phyloP scores from a whole-genome alignment of 2,329 filamentous ascomycete species.

The Phialophora verrucosa region DNA sequence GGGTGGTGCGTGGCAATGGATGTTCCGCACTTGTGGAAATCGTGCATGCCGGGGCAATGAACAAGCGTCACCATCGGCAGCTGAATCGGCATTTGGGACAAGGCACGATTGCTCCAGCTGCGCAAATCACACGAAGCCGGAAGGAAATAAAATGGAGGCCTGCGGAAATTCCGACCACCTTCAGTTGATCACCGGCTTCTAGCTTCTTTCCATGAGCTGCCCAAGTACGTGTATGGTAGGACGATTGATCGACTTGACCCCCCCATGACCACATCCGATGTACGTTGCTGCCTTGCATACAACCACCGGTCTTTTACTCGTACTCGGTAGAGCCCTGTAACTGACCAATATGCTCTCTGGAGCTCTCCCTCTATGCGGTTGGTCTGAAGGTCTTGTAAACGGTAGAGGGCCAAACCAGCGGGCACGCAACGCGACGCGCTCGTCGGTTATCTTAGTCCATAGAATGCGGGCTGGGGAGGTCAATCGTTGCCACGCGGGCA shows the following conservation, averaged over 20 bases:
- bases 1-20: background rate
- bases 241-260: background rate
- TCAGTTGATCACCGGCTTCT: background rate
- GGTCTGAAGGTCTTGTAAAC: too few species aligned
- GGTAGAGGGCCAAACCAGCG: too few species aligned
- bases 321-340: background rate
- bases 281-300: background rate
- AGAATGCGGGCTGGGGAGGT: too few species aligned
- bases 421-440: too few species aligned
- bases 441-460: too few species aligned
- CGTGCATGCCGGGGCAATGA: background rate
- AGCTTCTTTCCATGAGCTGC: background rate
- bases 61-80: constrained; percentile 4
- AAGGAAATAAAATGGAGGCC: background rate
- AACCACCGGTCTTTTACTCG: background rate
- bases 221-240: background rate
- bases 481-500: too few species aligned
- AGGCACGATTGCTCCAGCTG: background rate
- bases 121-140: background rate
- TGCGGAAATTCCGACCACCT: background rate
- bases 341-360: background rate
- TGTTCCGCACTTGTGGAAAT: background rate
- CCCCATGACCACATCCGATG: background rate
- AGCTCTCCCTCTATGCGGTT: background rate
- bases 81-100: background rate